Evolutionary conservation across 148 eudicot genomes (phyloP).

Genomic region (Oxyria digyna): DNA sequence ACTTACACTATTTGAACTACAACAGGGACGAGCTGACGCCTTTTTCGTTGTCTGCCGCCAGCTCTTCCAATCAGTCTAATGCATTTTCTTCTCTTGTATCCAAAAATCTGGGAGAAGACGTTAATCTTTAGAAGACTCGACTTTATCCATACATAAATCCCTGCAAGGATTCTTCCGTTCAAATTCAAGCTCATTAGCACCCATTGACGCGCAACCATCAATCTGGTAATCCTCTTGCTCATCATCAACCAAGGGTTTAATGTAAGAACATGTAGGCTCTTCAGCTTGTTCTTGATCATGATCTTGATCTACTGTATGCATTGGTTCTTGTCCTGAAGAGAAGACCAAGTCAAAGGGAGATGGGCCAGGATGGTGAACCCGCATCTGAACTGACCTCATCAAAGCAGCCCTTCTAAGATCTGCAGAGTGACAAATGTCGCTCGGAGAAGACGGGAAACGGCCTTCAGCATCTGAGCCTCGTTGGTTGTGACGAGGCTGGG

Average conservation of each 20-base stretch:
- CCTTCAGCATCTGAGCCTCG: constrained; percentile 81
- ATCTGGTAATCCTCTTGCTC: constrained; percentile 31
- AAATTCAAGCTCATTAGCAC: constrained; percentile 25
- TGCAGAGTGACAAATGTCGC: constrained; percentile 94
- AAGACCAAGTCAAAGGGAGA: constrained; percentile 34
- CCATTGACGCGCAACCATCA: constrained; percentile 25
- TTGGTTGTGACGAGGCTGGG: constrained; percentile 48
- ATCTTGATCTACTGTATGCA: constrained; percentile 22
- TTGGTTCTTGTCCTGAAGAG: constrained; percentile 29
- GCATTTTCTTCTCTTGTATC: too few species aligned
- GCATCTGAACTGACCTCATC: constrained; percentile 87
- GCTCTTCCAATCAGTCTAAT: too few species aligned
- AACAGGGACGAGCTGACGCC: too few species aligned
- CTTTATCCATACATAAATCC: constrained; percentile 21
- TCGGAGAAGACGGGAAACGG: constrained; percentile 90
- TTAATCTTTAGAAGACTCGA: constrained; percentile 10
- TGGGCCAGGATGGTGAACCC: constrained; percentile 58
- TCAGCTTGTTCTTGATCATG: constrained; percentile 21
- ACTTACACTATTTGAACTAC: too few species aligned
- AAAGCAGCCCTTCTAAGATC: constrained; percentile 86
- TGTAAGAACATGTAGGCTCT: constrained; percentile 38
- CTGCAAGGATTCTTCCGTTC: constrained; percentile 22
- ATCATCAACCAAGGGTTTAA: constrained; percentile 54
- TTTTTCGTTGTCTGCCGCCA: too few species aligned
- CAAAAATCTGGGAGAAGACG: too few species aligned